These are phyloP conservation scores for Cyphellophora attinorum DNA, from an alignment of 2,329 filamentous ascomycete genomes.

Conservation along the genomic window DNA sequence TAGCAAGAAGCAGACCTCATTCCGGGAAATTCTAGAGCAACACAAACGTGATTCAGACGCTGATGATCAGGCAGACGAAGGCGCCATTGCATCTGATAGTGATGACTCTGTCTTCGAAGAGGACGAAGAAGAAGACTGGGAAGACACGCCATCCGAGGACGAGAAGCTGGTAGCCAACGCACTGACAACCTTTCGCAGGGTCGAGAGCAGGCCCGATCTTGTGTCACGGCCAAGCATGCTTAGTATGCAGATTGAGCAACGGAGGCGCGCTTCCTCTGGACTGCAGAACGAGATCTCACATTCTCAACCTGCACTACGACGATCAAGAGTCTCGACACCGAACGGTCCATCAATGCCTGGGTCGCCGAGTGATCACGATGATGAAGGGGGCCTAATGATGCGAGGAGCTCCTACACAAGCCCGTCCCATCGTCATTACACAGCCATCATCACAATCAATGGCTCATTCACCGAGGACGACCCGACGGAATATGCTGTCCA, in stretches of 20 bases:
- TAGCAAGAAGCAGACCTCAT: constrained; percentile 68
- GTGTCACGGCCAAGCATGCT: constrained; percentile 80
- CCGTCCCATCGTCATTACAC: constrained; percentile 13
- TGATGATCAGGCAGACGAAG: constrained; percentile 47
- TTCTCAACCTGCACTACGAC: constrained; percentile 34
- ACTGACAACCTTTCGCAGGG: constrained; percentile 73
- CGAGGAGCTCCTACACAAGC: constrained; percentile 6
- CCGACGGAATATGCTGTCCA: constrained; percentile 87
- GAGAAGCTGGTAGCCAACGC: constrained; percentile 67
- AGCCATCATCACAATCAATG: constrained; percentile 32
- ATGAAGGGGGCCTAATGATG: constrained; percentile 19
- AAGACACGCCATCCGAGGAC: constrained; percentile 66
- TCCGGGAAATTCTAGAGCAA: constrained; percentile 65
- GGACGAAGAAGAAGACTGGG: constrained; percentile 47
- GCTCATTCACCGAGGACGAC: constrained; percentile 87
- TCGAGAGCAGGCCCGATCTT: constrained; percentile 78
- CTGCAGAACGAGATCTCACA: constrained; percentile 56
- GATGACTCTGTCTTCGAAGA: constrained; percentile 59
- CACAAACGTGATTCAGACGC: constrained; percentile 52
- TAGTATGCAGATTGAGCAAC: constrained; percentile 78
- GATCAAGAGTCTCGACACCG: constrained; percentile 55
- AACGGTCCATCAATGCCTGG: constrained; percentile 57
- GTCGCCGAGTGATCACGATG: constrained; percentile 46
- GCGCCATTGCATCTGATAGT: constrained; percentile 50
- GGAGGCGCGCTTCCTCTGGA: constrained; percentile 54